These are phyloP conservation scores for Phytophthora cajani DNA, from an alignment of 352 stramenopile species.

Conservation along the genomic window DNA sequence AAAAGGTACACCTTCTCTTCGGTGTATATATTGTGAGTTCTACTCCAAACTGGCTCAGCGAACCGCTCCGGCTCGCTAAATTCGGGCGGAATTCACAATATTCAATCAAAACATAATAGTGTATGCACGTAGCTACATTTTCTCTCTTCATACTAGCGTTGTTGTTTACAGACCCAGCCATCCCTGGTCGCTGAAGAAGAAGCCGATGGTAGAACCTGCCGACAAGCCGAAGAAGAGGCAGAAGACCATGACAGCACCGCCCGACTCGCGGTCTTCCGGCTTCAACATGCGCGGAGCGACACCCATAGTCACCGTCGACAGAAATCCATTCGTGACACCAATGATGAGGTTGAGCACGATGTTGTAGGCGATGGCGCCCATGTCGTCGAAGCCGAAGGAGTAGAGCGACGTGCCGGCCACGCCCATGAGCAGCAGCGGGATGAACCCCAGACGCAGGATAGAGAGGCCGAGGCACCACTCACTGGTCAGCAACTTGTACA, in stretches of 20 bases:
- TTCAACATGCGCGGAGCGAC: no score
- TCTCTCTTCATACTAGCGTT: no score
- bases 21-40: no score
- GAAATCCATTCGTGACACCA: slow-evolving; percentile 56
- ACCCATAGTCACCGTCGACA: slow-evolving; percentile 76
- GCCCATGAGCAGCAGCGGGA: slow-evolving; percentile 65
- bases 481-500: slow-evolving; percentile 56
- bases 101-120: no score
- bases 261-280: slow-evolving; percentile 68
- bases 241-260: slow-evolving; percentile 62
- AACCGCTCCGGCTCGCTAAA: no score
- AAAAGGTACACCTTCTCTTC: not conserved
- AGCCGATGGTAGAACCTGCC: no score
- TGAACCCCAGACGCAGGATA: slow-evolving; percentile 56
- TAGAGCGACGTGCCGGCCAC: slow-evolving; percentile 62
- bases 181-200: slow-evolving; percentile 56
- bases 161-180: slow-evolving; percentile 53
- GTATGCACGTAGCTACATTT: not conserved
- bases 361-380: slow-evolving; percentile 45
- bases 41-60: no score
- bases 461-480: slow-evolving; percentile 42
- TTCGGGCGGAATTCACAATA: no score
- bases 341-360: slow-evolving; percentile 59
- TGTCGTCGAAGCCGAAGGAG: slow-evolving; percentile 43
- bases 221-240: no score